Conservation (phyloP, 768 basidiomycete species). For the Boletus edulis region DNA sequence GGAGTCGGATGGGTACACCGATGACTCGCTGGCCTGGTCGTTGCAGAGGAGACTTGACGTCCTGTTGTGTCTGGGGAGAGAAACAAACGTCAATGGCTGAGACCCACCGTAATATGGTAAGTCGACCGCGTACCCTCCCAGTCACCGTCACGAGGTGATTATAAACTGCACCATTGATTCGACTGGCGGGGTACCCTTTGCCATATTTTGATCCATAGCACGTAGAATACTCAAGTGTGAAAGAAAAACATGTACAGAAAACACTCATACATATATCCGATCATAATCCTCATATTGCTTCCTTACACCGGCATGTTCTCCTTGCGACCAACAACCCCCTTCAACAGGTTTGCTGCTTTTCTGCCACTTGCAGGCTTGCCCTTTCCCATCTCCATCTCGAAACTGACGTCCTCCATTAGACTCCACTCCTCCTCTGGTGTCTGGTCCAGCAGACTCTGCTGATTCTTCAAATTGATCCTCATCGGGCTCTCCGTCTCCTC, state of each 20-base stretch:
- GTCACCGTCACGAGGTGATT: conserved; percentile 1
- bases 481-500: conserved; percentile 50
- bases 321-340: conserved; percentile 29
- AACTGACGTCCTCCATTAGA: conserved; percentile 48
- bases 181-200: conserved; percentile 14
- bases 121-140: conserved; percentile 13
- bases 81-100: neutral
- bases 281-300: neutral
- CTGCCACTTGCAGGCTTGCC: conserved; percentile 26
- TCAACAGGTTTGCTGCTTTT: conserved; percentile 31
- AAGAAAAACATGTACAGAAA: conserved; percentile 1
- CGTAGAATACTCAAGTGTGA: no score
- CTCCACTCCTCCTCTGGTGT: conserved; percentile 56
- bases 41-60: neutral
- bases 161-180: neutral
- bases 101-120: no score
- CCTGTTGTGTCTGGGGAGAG: neutral
- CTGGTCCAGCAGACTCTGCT: conserved; percentile 58
- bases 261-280: neutral
- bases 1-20: no score
- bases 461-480: conserved; percentile 43
- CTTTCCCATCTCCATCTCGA: conserved; percentile 40
- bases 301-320: conserved; percentile 22
- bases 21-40: no score
- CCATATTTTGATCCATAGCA: no score